A percentile compares a stretch with the other conserved stretches of the same genome.
Evolutionary conservation across 2,329 filamentous ascomycete species (phyloP).

Genomic region (Epichloe sp.): DNA sequence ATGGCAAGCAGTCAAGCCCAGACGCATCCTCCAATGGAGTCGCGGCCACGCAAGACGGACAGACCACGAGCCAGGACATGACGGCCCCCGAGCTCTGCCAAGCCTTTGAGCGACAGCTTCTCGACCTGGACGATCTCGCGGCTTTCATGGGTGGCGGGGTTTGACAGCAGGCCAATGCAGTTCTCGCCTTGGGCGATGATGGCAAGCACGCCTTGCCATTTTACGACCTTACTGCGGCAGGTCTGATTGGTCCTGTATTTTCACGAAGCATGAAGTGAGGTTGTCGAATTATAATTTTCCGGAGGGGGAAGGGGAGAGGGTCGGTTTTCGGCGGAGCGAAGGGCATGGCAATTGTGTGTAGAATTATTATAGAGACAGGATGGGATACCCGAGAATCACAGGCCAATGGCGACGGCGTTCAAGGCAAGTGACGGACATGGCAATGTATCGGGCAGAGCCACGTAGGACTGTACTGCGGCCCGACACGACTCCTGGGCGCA

Average conservation of each 20-base stretch:
- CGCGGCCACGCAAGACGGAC: constrained; percentile 18
- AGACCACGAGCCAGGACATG: constrained; percentile 36
- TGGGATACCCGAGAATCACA: constrained; percentile 1
- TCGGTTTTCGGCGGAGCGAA: background rate
- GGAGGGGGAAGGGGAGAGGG: background rate
- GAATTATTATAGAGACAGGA: constrained; percentile 1
- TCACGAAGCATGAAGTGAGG: background rate
- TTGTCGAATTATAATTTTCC: background rate
- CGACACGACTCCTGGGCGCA: background rate
- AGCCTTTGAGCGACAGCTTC: constrained; percentile 45
- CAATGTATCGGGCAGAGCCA: background rate
- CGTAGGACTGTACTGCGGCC: background rate
- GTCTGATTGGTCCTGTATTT: background rate
- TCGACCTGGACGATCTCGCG: constrained; percentile 47
- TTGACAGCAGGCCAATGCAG: constrained; percentile 14
- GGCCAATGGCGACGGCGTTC: constrained; percentile 1
- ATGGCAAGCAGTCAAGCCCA: constrained; percentile 25
- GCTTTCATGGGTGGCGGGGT: constrained; percentile 52
- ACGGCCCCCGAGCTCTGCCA: constrained; percentile 43
- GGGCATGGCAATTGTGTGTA: background rate
- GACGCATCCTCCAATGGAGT: constrained; percentile 19
- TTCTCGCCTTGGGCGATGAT: too few species aligned
- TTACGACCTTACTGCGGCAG: too few species aligned
- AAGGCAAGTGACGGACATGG: background rate
- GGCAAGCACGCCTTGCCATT: too few species aligned